Evolutionary conservation across 176 grass and related monocot species (phyloP), one percentile per base, ranked within the genome.

Genomic region (Alloteropsis semialata): DNA sequence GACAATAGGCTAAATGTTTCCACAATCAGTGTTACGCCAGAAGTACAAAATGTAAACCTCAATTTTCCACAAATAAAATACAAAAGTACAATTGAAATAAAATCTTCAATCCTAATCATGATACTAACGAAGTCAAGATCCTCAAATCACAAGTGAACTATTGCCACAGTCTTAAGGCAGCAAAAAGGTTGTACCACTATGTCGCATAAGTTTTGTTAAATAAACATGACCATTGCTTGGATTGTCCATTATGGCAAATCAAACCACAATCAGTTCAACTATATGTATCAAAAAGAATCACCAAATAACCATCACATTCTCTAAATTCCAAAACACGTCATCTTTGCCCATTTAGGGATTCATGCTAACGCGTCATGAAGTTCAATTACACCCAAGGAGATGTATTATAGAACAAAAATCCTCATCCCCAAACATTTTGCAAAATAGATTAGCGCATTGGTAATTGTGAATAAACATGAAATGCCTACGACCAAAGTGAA

Each of bases 51-150:
- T 42, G 49, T 27, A 69, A 27, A 39, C 24, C 12, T 55, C 37
- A n/a, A 34, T 77, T 81, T 5, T 68, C 36, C 12, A 68, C 46
- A 67, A 49, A 64, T 48, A n/a, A 38, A 36, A 37, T 37, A 37
- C 16, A 34, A 62, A 42, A 46, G 50, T 43, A 85, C 74, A 34
- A 45, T 28, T 69, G 15, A 77, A 85, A 29, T 56, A 69, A 24
- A 75, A 65, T 53, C 16, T 64, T 82, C 33, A 83, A 83, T 43
- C 1, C 4, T 63, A 82, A 48, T 73, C 42, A 72, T 48, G 69
- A 73, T 62, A 8, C 6, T n/a, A n/a, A n/a, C n/a, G n/a, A n/a
- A n/a, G n/a, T 71, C 55, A 27, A 22, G 14, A 45, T 34, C 55
- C 39, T 82, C 14, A 62, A 72, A 61, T 46, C 68, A 49, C 8